Percentiles rank a stretch among this genome's conserved stretches.
Evolutionary conservation across 805 yeast species (phyloP).

Genomic region (Metahyphopichia silvanorum): DNA sequence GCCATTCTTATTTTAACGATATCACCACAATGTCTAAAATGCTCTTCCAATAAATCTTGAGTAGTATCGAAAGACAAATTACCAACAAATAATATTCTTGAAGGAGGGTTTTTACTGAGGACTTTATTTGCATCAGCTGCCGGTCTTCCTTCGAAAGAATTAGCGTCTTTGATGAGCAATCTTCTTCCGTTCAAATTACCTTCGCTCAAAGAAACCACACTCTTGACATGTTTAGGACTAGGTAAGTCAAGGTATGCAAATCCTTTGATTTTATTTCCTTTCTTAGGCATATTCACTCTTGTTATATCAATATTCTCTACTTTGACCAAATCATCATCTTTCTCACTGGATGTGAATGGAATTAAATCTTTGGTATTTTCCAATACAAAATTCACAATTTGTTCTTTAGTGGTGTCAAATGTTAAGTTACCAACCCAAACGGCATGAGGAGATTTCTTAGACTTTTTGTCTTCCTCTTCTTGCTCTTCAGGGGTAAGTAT

Average conservation of each 20-base stretch:
- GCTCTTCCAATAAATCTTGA: slow-evolving; percentile 69
- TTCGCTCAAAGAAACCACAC: slow-evolving; percentile 70
- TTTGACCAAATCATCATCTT: slow-evolving; percentile 17
- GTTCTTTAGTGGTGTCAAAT: slow-evolving; percentile 77
- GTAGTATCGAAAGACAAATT: slow-evolving; percentile 91
- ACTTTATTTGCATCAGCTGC: slow-evolving; percentile 30
- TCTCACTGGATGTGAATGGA: slow-evolving; percentile 14
- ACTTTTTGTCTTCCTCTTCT: slow-evolving; percentile 23
- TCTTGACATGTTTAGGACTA: slow-evolving; percentile 53
- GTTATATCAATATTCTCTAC: slow-evolving; percentile 60
- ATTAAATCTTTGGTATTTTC: slow-evolving; percentile 48
- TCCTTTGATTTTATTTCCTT: slow-evolving; percentile 69
- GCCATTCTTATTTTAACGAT: slow-evolving; percentile 88
- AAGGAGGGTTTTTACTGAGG: slow-evolving; percentile 77
- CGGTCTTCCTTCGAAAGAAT: slow-evolving; percentile 87
- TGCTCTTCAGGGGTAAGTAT: slow-evolving; percentile 25
- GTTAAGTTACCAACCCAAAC: slow-evolving; percentile 96
- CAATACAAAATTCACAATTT: slow-evolving; percentile 60
- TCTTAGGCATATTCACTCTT: slow-evolving; percentile 79
- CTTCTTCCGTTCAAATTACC: slow-evolving; percentile 77
- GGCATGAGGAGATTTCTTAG: slow-evolving; percentile 55
- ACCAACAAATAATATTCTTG: slow-evolving; percentile 87
- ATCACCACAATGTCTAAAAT: slow-evolving; percentile 89
- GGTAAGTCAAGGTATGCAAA: slow-evolving; percentile 88
- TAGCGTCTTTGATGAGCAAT: slow-evolving; percentile 75